Evolutionary conservation across 2,329 filamentous ascomycete species (phyloP).

Genomic region (Phoma sp.): DNA sequence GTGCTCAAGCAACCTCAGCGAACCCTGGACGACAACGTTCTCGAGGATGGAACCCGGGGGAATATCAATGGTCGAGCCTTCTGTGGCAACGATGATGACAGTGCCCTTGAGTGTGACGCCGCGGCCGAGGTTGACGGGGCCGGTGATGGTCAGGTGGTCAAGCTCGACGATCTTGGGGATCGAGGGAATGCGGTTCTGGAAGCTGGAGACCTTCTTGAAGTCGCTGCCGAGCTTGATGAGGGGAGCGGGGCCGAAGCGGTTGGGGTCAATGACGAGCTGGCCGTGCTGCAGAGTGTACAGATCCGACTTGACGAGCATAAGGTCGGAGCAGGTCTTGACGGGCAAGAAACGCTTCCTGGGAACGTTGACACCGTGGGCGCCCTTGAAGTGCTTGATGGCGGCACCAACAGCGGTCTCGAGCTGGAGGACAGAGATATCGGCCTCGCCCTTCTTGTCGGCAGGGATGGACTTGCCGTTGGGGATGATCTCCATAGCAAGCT

Average conservation of each 20-base stretch:
- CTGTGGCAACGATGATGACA: conserved; percentile 97
- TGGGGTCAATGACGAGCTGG: conserved; percentile 95
- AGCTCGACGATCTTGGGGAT: conserved; percentile 92
- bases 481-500: conserved; percentile 99
- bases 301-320: conserved; percentile 99
- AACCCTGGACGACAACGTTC: conserved; percentile 99
- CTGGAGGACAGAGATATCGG: conserved; percentile 95
- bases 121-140: conserved; percentile 93
- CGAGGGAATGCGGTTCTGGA: conserved; percentile 84
- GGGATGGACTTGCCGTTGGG: conserved; percentile 99
- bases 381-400: conserved; percentile 98
- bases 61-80: conserved; percentile 97
- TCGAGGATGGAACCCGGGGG: conserved; percentile 96
- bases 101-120: conserved; percentile 97
- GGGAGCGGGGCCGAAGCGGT: conserved; percentile 93
- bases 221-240: conserved; percentile 98
- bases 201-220: conserved; percentile 99
- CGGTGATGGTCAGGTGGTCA: conserved; percentile 96
- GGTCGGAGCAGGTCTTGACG: conserved; percentile 99
- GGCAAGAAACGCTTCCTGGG: conserved; percentile 97
- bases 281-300: conserved; percentile 99
- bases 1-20: conserved; percentile 77
- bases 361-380: conserved; percentile 98
- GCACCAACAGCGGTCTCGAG: conserved; percentile 98
- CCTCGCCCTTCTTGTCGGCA: conserved; percentile 99